Base-by-base conservation (phyloP, 108 stramenopile genomes). In the Nitzschia sp. region DNA sequence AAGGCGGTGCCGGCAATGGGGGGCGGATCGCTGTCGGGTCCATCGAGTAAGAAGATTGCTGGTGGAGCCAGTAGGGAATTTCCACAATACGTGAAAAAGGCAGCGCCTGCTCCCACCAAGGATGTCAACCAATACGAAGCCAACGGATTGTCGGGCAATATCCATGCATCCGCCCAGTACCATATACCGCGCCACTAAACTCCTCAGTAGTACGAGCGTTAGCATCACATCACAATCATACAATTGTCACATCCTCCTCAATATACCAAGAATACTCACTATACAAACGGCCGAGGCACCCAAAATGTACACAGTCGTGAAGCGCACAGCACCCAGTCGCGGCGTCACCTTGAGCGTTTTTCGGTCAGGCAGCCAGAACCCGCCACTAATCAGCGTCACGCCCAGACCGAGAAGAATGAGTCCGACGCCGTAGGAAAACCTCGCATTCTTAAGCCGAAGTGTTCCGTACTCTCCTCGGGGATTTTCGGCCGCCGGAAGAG, bases 161-260 rank as follows among this genome's bases (percentile, higher is more conserved):
- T 68, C 59, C 65, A 72, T 11, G 25, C 26, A 50, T 78, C 71
- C 27, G 65, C 30, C 36, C 44, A 36, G 36, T 78, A 78, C 77
- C 77, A 78, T 22, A 78, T 72, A 0, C 71, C 61, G 2, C 71
- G 28, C 77, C 77, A 78, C 15, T n/a, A n/a, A n/a, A n/a, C n/a
- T n/a, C n/a, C n/a, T n/a, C n/a, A n/a, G n/a, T n/a, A n/a, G n/a
- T n/a, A n/a, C n/a, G n/a, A n/a, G n/a, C n/a, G n/a, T n/a, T n/a
- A n/a, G n/a, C n/a, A n/a, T n/a, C n/a, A n/a, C n/a, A n/a, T n/a
- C n/a, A n/a, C n/a, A n/a, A n/a, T n/a, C n/a, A n/a, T n/a, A n/a
- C n/a, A n/a, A n/a, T n/a, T n/a, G n/a, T n/a, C n/a, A n/a, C n/a
- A n/a, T n/a, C n/a, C n/a, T n/a, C n/a, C n/a, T n/a, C n/a, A n/a